phyloP scores from a whole-genome alignment of 129 eudicot species.

The Silybum marianum region DNA sequence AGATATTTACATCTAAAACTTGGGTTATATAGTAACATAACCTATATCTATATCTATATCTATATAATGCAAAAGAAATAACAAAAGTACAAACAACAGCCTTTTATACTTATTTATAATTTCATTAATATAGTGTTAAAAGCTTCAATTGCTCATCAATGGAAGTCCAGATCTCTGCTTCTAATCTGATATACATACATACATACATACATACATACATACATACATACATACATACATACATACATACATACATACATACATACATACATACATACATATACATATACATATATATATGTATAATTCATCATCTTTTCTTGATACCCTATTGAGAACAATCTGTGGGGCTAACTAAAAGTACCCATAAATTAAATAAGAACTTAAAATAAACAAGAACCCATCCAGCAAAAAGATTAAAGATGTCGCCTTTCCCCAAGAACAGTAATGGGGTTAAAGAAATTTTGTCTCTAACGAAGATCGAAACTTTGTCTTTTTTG shows the following conservation, averaged over 20 bases:
- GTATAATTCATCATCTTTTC: not conserved
- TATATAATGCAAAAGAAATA: too few species aligned
- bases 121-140: not conserved
- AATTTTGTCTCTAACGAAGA: not conserved
- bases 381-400: not conserved
- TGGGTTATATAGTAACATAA: not conserved
- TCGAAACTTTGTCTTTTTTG: not conserved
- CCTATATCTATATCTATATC: not conserved
- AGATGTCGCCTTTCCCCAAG: not conserved
- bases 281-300: too few species aligned
- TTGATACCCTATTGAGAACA: not conserved
- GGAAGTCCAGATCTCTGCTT: not conserved
- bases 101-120: not conserved
- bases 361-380: not conserved
- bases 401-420: not conserved
- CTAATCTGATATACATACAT: not conserved
- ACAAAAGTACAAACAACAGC: not conserved
- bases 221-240: too few species aligned
- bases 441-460: not conserved
- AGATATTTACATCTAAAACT: conserved; percentile 25
- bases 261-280: too few species aligned
- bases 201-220: not conserved
- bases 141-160: not conserved
- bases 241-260: not conserved
- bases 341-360: not conserved